These are phyloP conservation scores for Juncus inflexus DNA, from an alignment of 176 grass and related monocot species.

Conservation along the genomic window DNA sequence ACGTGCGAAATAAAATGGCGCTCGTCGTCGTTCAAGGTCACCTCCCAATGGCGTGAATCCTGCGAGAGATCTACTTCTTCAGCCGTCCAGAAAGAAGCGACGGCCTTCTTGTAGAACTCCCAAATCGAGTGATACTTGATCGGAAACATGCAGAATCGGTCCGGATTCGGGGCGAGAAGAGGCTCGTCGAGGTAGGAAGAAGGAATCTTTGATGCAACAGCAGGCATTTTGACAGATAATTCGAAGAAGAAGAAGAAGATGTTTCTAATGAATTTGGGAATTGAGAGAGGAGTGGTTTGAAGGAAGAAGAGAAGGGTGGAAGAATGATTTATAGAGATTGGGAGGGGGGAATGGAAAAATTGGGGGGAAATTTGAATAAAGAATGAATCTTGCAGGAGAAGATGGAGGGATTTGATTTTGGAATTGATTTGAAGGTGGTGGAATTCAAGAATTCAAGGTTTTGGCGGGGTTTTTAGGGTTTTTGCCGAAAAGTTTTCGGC, in stretches of 20 bases:
- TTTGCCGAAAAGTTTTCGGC: background rate
- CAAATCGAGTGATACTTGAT: conserved; percentile 62
- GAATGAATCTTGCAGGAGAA: no score
- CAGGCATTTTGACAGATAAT: conserved; percentile 40
- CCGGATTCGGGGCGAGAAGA: conserved; percentile 55
- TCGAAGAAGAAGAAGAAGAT: conserved; percentile 28
- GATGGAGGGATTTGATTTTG: no score
- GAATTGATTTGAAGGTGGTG: no score
- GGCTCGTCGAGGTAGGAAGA: conserved; percentile 68
- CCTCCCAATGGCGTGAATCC: conserved; percentile 63
- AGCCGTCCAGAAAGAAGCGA: conserved; percentile 83
- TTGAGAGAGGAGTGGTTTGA: conserved; percentile 19
- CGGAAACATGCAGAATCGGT: conserved; percentile 78
- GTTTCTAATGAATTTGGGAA: conserved; percentile 36
- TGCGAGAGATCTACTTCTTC: conserved; percentile 77
- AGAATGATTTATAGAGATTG: background rate
- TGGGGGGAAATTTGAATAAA: conserved; percentile 16
- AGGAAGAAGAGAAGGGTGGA: background rate
- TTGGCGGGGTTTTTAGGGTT: conserved; percentile 27
- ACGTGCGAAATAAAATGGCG: conserved; percentile 94
- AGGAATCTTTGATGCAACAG: conserved; percentile 35
- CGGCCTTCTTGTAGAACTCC: conserved; percentile 89
- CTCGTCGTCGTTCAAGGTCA: conserved; percentile 47
- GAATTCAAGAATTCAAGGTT: conserved; percentile 15
- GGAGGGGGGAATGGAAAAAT: background rate